Base-by-base conservation (phyloP, 805 yeast species). In the Kazachstania martiniae region DNA sequence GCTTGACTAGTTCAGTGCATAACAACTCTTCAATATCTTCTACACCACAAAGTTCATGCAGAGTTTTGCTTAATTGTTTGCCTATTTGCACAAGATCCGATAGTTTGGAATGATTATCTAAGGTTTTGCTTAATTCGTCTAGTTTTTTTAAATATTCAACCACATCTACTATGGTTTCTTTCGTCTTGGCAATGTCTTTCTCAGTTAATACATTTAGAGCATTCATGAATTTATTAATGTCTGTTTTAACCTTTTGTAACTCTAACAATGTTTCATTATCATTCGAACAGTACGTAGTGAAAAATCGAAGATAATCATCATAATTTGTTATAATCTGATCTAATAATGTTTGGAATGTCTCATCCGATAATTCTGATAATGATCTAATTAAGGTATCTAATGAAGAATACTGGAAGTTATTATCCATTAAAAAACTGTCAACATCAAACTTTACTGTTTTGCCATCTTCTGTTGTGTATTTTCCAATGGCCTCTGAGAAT, bases 321-420 rank as follows among this genome's bases (percentile, higher is more conserved):
- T 52, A 55, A 21, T 47, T 44, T 18, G 42, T 28, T 4, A 46
- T 40, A 2, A 53, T 40, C 18, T 50, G 49, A n/a, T 41, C 47
- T 13, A 53, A 34, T 14, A 55, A 33, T n/a, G 42, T 39, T 7
- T 41, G 42, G 5, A 46, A 44, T 37, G 47, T 40, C 4, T 47
- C 49, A 10, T 39, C 39, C 2, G 58, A 50, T 5, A 55, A 32
- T 9, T 29, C 31, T 0, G 47, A 36, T 7, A 53, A 28, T n/a
- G 48, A 50, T 18, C 49, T 37, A 9, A 52, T 43, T 12, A 56
- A 42, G 3, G 46, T 34, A 27, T 56, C 59, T n/a, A 56, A 32
- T 8, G 53, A 49, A 12, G 46, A 35, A 29, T 47, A 56, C n/a
- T 56, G 56, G 32, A 53, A 44, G 31, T 54, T 56, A 31, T 54